A percentile compares a stretch with the other conserved stretches of the same genome.
Conservation (phyloP, 2,329 filamentous ascomycete genomes). For the Sclerotinia trifoliorum region DNA sequence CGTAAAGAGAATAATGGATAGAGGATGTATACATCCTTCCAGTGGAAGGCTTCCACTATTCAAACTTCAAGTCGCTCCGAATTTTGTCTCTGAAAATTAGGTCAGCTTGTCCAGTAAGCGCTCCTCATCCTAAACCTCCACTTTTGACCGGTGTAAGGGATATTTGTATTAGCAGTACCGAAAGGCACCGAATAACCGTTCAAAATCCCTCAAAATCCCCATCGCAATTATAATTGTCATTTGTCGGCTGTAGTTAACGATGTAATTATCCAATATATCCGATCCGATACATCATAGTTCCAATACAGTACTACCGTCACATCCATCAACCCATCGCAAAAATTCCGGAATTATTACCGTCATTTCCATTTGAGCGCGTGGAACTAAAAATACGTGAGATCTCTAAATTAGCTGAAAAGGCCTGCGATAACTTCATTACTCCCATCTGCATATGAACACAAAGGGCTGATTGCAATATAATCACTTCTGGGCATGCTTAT, state of each 20-base stretch:
- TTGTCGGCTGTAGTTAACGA: constrained; percentile 6
- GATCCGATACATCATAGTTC: neutral
- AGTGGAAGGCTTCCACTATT: too few species aligned
- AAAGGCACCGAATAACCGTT: constrained; percentile 8
- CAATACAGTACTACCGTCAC: neutral
- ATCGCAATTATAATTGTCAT: neutral
- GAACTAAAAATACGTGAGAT: neutral
- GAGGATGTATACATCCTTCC: constrained; percentile 12
- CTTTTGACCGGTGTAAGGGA: constrained; percentile 7
- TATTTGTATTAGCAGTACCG: constrained; percentile 14
- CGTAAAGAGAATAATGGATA: constrained; percentile 1
- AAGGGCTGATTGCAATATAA: neutral
- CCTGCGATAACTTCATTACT: neutral
- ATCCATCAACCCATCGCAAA: constrained; percentile 4
- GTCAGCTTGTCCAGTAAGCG: constrained; percentile 7
- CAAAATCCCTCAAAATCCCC: constrained; percentile 12
- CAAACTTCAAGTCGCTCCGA: neutral
- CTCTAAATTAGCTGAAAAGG: neutral
- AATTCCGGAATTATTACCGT: constrained; percentile 4
- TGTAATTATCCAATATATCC: constrained; percentile 6
- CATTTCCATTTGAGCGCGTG: neutral
- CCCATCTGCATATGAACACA: neutral
- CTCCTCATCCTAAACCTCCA: neutral
- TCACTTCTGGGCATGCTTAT: constrained; percentile 10
- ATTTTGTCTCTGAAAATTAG: constrained; percentile 1